These are phyloP conservation scores for Simplicillium sp. DNA, from an alignment of 2,329 filamentous ascomycete species.

Conservation along the genomic window DNA sequence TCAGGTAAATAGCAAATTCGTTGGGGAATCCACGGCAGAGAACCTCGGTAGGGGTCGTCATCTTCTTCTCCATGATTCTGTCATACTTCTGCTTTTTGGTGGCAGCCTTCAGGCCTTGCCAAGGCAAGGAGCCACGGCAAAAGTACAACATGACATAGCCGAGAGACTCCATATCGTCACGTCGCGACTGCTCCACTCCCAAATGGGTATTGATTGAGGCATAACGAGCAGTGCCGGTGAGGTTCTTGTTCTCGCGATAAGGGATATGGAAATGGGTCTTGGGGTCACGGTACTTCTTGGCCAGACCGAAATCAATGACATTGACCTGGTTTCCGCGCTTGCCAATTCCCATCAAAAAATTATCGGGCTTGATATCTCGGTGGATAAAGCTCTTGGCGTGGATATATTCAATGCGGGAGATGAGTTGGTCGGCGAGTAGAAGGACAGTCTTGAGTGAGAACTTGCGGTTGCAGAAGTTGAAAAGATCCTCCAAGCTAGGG, in stretches of 20 bases:
- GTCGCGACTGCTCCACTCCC: conserved; percentile 96
- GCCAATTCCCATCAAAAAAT: conserved; percentile 98
- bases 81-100: conserved; percentile 99
- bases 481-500: conserved; percentile 91
- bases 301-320: conserved; percentile 96
- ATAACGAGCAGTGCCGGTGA: conserved; percentile 97
- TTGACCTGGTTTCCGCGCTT: conserved; percentile 99
- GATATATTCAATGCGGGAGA: conserved; percentile 98
- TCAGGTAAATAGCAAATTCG: conserved; percentile 98
- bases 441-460: conserved; percentile 98
- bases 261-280: conserved; percentile 99
- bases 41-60: conserved; percentile 97
- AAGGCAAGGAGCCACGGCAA: conserved; percentile 95
- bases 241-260: conserved; percentile 99
- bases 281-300: conserved; percentile 99
- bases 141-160: conserved; percentile 99
- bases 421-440: conserved; percentile 92
- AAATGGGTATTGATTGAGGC: conserved; percentile 98
- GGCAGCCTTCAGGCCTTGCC: conserved; percentile 97
- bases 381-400: conserved; percentile 99
- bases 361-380: conserved; percentile 99
- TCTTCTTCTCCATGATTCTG: conserved; percentile 99
- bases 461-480: conserved; percentile 99
- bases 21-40: conserved; percentile 98
- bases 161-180: conserved; percentile 98